Evolutionary conservation across 371 early-diverging fungal species (phyloP), one percentile per base, ranked within the genome.

Genomic region (Chytridium lagenaria): DNA sequence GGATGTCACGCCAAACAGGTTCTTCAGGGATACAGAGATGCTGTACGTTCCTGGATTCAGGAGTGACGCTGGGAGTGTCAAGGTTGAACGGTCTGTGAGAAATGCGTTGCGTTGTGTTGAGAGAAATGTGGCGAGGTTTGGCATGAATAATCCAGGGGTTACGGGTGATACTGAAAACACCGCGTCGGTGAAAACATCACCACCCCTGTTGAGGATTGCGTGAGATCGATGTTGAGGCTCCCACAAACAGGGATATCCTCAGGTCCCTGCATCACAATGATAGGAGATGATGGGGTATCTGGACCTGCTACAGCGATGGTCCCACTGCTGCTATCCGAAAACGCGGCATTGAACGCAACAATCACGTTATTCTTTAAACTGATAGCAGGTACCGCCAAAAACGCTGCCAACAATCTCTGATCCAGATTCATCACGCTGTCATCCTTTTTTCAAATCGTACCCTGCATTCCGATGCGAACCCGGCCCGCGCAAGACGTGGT

Each of bases 391-490:
- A 5, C 7, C 33, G 33, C 5, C 33, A 61, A 7, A 16, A 38
- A 38, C 12, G 22, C 36, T 10, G 33, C 7, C 7, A 38, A 12
- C 33, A 61, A 15, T 34, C 33, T 3, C 10, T 15, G 38, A 23
- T 16, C 26, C 36, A 33, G 16, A 55, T 38, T 55, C 1, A 68
- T 1, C 1, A 1, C n/a, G 52, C 19, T 1, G 55, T 34, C 3
- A 30, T 23, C 7, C 16, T 1, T 33, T 2, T 2, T 2, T 19
- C 16, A 7, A 68, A 38, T 1, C 36, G 7, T 7, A 55, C 15
- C 26, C 26, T 51, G 57, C 69, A 68, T 33, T 68, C 69, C 33
- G 69, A 55, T 7, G 7, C 31, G 23, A 55, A n/a, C 1, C 57
- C 69, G 1, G 69, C 2, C 26, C 69, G 69, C 23, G 57, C 37